phyloP scores from a whole-genome alignment of 2,329 filamentous ascomycete genomes.

The Emergomyces orientalis region DNA sequence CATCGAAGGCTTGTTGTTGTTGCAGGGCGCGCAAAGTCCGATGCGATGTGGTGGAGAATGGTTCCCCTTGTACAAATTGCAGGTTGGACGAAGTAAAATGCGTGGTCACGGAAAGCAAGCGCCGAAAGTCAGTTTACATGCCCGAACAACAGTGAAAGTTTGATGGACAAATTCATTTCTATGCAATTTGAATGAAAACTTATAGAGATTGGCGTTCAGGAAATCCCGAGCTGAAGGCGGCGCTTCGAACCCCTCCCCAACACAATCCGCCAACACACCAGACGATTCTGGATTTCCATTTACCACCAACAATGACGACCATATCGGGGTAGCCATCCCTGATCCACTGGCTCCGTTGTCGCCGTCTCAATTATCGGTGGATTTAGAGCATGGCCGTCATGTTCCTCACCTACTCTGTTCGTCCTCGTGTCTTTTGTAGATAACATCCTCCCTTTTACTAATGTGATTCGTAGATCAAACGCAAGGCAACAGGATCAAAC shows the following conservation, averaged over 20 bases:
- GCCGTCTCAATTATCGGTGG: slow-evolving; percentile 38
- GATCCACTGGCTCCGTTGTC: slow-evolving; percentile 26
- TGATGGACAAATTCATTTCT: slow-evolving; percentile 13
- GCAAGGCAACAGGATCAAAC: slow-evolving; percentile 36
- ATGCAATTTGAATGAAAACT: slow-evolving; percentile 10
- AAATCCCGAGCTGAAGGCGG: slow-evolving; percentile 36
- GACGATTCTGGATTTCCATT: slow-evolving; percentile 27
- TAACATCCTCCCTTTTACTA: slow-evolving; percentile 12
- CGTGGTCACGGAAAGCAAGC: slow-evolving; percentile 26
- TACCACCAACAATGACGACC: slow-evolving; percentile 21
- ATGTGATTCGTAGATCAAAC: slow-evolving; percentile 36
- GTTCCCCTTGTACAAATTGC: slow-evolving; percentile 28
- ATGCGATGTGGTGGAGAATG: slow-evolving; percentile 43
- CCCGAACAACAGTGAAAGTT: not conserved
- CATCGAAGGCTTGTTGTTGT: slow-evolving; percentile 45
- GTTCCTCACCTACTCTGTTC: slow-evolving; percentile 56
- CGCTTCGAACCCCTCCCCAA: slow-evolving; percentile 24
- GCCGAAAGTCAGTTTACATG: slow-evolving; percentile 46
- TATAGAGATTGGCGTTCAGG: slow-evolving; percentile 19
- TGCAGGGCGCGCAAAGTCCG: slow-evolving; percentile 45
- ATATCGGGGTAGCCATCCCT: slow-evolving; percentile 15
- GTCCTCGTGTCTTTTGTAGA: slow-evolving; percentile 24
- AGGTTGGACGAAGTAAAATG: slow-evolving; percentile 22
- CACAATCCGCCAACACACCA: slow-evolving; percentile 27
- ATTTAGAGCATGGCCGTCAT: slow-evolving; percentile 46